These are phyloP conservation scores for Tetragonia tetragonoides DNA, from an alignment of 148 eudicot species.

Conservation along the genomic window DNA sequence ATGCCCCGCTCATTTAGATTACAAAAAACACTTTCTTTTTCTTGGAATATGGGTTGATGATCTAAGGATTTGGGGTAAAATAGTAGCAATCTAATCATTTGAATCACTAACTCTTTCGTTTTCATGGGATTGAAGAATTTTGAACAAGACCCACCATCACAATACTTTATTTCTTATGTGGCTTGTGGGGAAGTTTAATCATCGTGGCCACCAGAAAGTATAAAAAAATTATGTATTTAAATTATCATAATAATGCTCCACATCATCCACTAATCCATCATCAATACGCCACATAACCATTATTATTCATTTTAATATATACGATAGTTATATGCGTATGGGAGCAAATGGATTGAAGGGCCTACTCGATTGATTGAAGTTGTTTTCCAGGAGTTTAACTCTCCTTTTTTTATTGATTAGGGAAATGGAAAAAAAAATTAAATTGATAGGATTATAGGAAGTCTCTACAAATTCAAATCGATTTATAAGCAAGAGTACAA, in stretches of 20 bases:
- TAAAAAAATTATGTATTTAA: too few species aligned
- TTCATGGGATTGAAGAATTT: constrained; percentile 27
- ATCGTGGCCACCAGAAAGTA: neutral
- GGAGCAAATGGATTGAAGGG: too few species aligned
- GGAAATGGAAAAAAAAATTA: too few species aligned
- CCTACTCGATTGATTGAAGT: too few species aligned
- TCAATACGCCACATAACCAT: neutral
- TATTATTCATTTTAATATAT: too few species aligned
- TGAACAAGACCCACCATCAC: constrained; percentile 8
- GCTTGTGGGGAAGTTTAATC: neutral
- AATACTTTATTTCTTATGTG: neutral
- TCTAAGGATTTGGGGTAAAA: constrained; percentile 6
- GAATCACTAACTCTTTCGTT: constrained; percentile 34
- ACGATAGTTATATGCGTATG: too few species aligned
- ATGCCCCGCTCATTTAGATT: constrained; percentile 9
- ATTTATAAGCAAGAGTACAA: too few species aligned
- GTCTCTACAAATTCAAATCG: too few species aligned
- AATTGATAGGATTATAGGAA: too few species aligned
- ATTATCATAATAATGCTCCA: neutral
- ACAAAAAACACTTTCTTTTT: neutral
- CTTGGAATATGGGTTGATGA: constrained; percentile 18
- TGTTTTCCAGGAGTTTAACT: too few species aligned
- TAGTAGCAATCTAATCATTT: constrained; percentile 30
- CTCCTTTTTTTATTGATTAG: too few species aligned
- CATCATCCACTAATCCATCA: neutral